Base-by-base conservation (phyloP, 1,284 basidiomycete species). In the Schizophyllum commune region DNA sequence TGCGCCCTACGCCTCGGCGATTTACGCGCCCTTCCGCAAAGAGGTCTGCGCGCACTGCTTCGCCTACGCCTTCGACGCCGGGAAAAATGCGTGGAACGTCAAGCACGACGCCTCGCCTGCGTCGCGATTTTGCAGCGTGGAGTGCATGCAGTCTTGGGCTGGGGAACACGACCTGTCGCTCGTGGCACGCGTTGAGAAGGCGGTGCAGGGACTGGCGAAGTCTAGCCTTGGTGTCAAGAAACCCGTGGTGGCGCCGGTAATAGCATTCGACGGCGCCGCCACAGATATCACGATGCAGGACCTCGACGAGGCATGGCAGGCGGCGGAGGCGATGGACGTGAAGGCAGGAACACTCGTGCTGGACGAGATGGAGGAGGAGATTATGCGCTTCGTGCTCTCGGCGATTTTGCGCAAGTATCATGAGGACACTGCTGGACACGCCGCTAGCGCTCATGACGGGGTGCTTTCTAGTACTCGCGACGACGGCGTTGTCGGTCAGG, bases 31-130 rank as follows among this genome's bases (percentile, higher is more conserved):
- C 62, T 87, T 86, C 65, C 77, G 83, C 56, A 84, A 82, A 68
- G 85, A 86, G 69, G 83, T 86, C 58, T 88, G 86, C 65, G 80
- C 78, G 11, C 73, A 80, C 66, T 88, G 86, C 69, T 87, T 84
- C 68, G 74, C 77, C 51, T 86, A 87, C 66, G 76, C 84, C 34
- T 79, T 80, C 61, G 83, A 82, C 58, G 68, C 71, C 51, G 67
- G 72, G 27, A 71, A 71, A 64, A 75, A 71, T 57, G 71, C 75
- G 9, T 83, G 82, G 83, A 75, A 67, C 55, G 68, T 81, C 64
- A 75, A 71, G 60, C 70, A 70, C 62, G 73, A 68, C 60, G 66
- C 61, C 11, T 65, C 69, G 21, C 70, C 71, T 19, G 70, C 74
- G 5, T 79, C 80, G 0, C 72, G 81, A 8, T 87, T 87, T 67